Percentiles rank a stretch among this genome's conserved stretches.
Evolutionary conservation across 1,284 basidiomycete genomes (phyloP).

Genomic region (Laetiporus sulphureus): DNA sequence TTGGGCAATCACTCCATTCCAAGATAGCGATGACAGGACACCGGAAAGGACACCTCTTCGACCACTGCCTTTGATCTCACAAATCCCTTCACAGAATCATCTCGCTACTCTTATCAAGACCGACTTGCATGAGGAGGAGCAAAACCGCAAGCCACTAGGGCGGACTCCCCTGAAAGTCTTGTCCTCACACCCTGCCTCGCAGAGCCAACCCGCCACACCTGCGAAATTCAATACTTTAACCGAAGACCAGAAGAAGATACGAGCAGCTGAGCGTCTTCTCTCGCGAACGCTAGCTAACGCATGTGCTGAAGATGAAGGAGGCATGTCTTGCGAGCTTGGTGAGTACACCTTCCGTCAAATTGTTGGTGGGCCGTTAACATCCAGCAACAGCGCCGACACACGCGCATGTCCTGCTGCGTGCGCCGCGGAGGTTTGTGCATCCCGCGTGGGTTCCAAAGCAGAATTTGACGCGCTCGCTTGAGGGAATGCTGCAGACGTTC

Average conservation of each 20-base stretch:
- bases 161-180: too few species aligned
- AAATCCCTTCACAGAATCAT: too few species aligned
- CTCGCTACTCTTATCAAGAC: too few species aligned
- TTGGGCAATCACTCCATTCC: too few species aligned
- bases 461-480: slow-evolving; percentile 34
- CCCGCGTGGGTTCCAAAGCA: slow-evolving; percentile 72
- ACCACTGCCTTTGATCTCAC: too few species aligned
- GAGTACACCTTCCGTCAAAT: slow-evolving; percentile 13
- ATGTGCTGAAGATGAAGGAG: slow-evolving; percentile 47
- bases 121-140: too few species aligned
- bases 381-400: slow-evolving; percentile 65
- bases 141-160: too few species aligned
- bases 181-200: too few species aligned
- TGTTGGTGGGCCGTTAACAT: too few species aligned
- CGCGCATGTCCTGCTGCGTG: slow-evolving; percentile 62
- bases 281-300: slow-evolving; percentile 53
- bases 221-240: too few species aligned
- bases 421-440: slow-evolving; percentile 63
- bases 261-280: slow-evolving; percentile 51
- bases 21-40: not conserved
- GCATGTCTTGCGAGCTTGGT: slow-evolving; percentile 59
- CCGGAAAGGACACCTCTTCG: too few species aligned
- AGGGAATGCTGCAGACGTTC: slow-evolving; percentile 26
- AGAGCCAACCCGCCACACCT: too few species aligned
- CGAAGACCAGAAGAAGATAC: slow-evolving; percentile 42